These are phyloP conservation scores for Hypomontagnella submonticulosa DNA, from an alignment of 495 filamentous ascomycete species.

Conservation along the genomic window DNA sequence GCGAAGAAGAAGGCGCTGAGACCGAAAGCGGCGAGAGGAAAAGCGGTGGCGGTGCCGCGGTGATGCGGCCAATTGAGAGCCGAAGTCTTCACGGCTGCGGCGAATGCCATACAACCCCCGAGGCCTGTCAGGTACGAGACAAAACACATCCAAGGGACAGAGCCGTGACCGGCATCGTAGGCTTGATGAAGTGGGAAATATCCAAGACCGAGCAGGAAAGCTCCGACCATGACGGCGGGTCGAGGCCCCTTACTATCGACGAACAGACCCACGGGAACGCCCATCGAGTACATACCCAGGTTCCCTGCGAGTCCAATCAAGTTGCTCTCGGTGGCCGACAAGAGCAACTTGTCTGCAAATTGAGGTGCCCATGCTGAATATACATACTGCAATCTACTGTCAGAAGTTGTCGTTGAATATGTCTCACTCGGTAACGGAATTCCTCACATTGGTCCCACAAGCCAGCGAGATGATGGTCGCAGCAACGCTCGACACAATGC, in stretches of 20 bases:
- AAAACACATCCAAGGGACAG: constrained; percentile 77
- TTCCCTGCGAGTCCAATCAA: constrained; percentile 93
- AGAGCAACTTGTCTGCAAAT: constrained; percentile 84
- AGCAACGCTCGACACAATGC: constrained; percentile 83
- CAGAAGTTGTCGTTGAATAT: constrained; percentile 16
- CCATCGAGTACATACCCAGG: constrained; percentile 92
- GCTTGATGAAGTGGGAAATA: constrained; percentile 83
- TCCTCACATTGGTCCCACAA: constrained; percentile 89
- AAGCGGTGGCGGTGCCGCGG: constrained; percentile 92
- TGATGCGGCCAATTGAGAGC: constrained; percentile 93
- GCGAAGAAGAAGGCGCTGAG: constrained; percentile 98
- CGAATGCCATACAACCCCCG: constrained; percentile 88
- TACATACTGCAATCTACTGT: constrained; percentile 74
- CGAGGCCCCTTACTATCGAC: constrained; percentile 86
- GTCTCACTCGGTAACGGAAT: neutral
- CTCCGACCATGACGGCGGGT: constrained; percentile 77
- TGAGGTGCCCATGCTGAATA: constrained; percentile 98
- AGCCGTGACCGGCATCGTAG: constrained; percentile 70
- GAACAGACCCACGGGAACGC: constrained; percentile 88
- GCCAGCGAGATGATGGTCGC: constrained; percentile 87
- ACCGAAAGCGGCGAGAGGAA: constrained; percentile 92
- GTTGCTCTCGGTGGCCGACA: constrained; percentile 90
- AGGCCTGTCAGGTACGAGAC: constrained; percentile 86
- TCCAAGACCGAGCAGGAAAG: constrained; percentile 74
- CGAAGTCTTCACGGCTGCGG: constrained; percentile 84